Base-by-base conservation (phyloP, 2,329 filamentous ascomycete genomes). In the Byssochlamys sp. region DNA sequence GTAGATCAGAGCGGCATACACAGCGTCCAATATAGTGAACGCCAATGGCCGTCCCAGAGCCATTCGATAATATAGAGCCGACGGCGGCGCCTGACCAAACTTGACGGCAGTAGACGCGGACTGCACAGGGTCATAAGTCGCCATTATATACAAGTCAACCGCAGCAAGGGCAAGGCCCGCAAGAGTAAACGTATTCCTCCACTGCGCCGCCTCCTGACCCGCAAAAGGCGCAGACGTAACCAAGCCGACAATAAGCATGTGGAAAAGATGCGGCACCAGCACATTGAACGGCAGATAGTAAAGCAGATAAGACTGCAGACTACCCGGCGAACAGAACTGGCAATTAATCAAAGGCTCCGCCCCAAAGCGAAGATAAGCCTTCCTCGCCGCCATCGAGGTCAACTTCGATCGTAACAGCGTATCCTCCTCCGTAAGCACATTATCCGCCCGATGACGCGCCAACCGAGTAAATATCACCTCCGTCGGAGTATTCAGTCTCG, bases 381-480 rank as follows among this genome's bases (percentile, higher is more conserved):
- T 81, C 56, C 89, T 82, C 53, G 87, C 87, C 63, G 90, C 85
- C 56, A 86, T 75, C 59, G 82, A 86, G 63, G 84, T 81, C 68
- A 97, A 85, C 65, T 86, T 86, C 27, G 77, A 74, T 55, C 84
- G 81, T 9, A 97, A 80, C 26, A 80, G 74, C 54, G 83, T 78
- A 73, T 97, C 91, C 11, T 71, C 69, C 0, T 66, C 62, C 2
- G 75, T 80, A 56, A 81, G 72, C 14, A 68, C 63, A 19, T 72
- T 72, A 5, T 69, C 64, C 0, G 75, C 73, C 14, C 75, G 74
- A 39, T 69, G 57, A 4, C 71, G 67, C 1, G 78, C 73, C 9
- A 97, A 80, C 14, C 92, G 88, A 59, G 82, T 84, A 73, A 96
- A 94, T 60, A 97, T 81, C 33, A 95, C 86, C 68, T 92, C 89